These are phyloP conservation scores for Xerocomellus dryophilus DNA, from an alignment of 768 basidiomycete species.

Conservation along the genomic window DNA sequence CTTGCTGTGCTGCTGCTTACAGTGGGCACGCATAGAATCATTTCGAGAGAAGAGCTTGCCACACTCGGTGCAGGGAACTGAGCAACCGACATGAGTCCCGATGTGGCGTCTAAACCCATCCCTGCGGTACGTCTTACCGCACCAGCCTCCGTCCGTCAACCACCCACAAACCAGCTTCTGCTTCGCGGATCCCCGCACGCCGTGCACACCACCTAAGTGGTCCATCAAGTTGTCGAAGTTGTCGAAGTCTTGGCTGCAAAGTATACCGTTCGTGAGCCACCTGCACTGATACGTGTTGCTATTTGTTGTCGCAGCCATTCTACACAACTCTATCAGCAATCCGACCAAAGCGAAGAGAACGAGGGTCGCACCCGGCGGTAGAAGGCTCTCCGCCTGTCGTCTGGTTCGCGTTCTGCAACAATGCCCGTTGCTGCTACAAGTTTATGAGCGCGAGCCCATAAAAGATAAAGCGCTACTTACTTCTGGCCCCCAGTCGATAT, in stretches of 20 bases:
- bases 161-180: constrained; percentile 3
- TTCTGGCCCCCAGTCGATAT: not conserved
- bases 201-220: not conserved
- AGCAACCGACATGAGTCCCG: not conserved
- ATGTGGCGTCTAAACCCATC: constrained; percentile 9
- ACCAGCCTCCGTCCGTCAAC: not conserved
- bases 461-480: not conserved
- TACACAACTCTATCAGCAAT: not conserved
- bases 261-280: not conserved
- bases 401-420: not conserved
- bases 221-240: constrained; percentile 3
- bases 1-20: not conserved
- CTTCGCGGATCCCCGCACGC: not conserved
- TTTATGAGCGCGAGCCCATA: not conserved
- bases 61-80: not conserved
- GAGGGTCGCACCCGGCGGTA: not conserved
- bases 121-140: not conserved
- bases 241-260: not conserved
- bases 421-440: constrained; percentile 1
- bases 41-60: not conserved
- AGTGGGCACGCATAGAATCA: not conserved
- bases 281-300: not conserved
- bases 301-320: not conserved
- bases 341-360: not conserved
- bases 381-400: not conserved